phyloP scores from a whole-genome alignment of 2,329 filamentous ascomycete species.

The Colletotrichum sojae region DNA sequence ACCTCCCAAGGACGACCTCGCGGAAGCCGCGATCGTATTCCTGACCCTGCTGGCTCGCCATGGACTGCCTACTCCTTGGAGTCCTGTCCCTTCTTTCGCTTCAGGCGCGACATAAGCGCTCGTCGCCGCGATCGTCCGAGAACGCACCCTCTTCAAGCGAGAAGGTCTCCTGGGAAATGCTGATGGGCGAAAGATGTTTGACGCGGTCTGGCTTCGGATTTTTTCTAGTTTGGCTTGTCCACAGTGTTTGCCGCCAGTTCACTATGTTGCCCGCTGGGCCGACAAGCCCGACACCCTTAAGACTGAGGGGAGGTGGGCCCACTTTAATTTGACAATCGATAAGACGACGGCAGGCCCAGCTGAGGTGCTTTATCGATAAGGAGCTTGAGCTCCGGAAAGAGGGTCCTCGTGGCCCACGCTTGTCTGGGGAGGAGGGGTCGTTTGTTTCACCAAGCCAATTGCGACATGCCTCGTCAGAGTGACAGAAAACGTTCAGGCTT shows the following conservation, averaged over 20 bases:
- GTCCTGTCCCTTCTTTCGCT: slow-evolving; percentile 32
- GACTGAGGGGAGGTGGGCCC: slow-evolving; percentile 25
- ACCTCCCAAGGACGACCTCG: slow-evolving; percentile 51
- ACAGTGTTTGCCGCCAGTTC: slow-evolving; percentile 22
- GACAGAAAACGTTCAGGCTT: slow-evolving; percentile 9
- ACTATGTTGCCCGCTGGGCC: slow-evolving; percentile 4
- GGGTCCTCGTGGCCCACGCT: slow-evolving; percentile 2
- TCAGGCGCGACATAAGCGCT: slow-evolving; percentile 39
- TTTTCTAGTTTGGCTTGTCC: background rate
- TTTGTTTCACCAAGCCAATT: slow-evolving; percentile 33
- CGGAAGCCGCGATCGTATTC: slow-evolving; percentile 39
- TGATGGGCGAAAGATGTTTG: background rate
- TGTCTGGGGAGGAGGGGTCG: slow-evolving; percentile 37
- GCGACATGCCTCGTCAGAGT: slow-evolving; percentile 1
- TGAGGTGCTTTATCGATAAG: slow-evolving; percentile 34
- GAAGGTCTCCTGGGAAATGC: background rate
- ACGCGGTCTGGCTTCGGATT: slow-evolving; percentile 6
- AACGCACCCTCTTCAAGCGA: background rate
- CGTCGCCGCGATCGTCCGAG: background rate
- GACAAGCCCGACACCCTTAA: background rate
- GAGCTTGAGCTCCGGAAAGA: slow-evolving; percentile 10
- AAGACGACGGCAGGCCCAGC: background rate
- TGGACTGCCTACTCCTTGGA: slow-evolving; percentile 37
- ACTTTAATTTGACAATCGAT: slow-evolving; percentile 30
- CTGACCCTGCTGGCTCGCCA: slow-evolving; percentile 33